Base-by-base conservation (phyloP, 371 early-diverging fungal species). In the Mucor racemosus region DNA sequence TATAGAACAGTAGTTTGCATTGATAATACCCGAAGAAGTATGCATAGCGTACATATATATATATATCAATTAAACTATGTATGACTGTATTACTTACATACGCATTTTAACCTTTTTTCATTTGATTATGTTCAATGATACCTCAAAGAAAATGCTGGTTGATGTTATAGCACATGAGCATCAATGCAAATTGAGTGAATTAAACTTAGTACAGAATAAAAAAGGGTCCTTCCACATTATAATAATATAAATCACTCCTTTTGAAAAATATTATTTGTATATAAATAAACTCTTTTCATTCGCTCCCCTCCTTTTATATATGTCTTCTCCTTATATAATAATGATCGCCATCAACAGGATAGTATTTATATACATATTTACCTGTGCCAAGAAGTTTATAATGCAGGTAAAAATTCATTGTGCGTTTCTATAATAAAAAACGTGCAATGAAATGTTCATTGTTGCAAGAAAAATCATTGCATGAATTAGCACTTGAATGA, bases 361-460 rank as follows among this genome's bases (percentile, higher is more conserved):
- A 53, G 53, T 14, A 53, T 21, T 53, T 13, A 53, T 13, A 53
- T 53, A 13, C 53, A 53, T 53, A 26, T 53, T 53, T 31, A 53
- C 7, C 53, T 53, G 53, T 53, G 53, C 53, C 53, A 53, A 53
- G 53, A 50, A 13, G 50, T 50, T 50, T 26, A 19, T 19, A 1
- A 53, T 53, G 53, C 53, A 53, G 31, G 53, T 53, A 13, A 53
- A 53, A 31, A 31, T 53, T 21, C 31, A 31, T 13, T 31, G 53
- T 53, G 53, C 53, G 31, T 53, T 21, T 53, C 53, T 31, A 38
- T 7, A 38, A 38, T 9, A 31, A 31, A 50, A 31, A 31, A 53
- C 53, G 53, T 53, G 53, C 31, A 26, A 14, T 53, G 10, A 14
- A 31, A 26, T 53, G 19, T 5, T 53, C 26, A 6, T 5, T 19